A percentile compares a stretch with the other conserved stretches of the same genome.
Evolutionary conservation across 371 early-diverging fungal species (phyloP).

Genomic region (Coemansia sp.): DNA sequence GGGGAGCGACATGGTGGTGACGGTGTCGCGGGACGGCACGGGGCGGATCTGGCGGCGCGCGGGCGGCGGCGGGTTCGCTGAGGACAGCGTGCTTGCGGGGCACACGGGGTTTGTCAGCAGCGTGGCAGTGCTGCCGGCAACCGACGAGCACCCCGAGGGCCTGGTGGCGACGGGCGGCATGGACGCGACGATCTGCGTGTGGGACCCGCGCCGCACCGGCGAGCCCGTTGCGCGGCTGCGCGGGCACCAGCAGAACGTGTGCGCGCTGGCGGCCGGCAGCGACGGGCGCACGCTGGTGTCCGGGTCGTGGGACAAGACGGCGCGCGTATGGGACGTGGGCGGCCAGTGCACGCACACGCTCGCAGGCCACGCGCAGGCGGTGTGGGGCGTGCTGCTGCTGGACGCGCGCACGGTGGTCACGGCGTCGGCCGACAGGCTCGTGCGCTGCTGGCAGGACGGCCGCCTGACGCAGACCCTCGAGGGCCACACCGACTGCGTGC

Average conservation of each 20-base stretch:
- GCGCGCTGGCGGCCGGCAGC: constrained; percentile 65
- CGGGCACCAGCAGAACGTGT: constrained; percentile 89
- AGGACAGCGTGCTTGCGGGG: constrained; percentile 59
- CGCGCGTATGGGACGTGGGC: constrained; percentile 78
- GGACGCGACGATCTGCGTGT: constrained; percentile 82
- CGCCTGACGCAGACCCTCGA: constrained; percentile 63
- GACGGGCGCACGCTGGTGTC: constrained; percentile 74
- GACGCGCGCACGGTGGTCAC: constrained; percentile 75
- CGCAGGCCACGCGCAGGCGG: constrained; percentile 81
- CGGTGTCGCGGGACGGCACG: constrained; percentile 79
- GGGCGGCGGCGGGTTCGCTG: constrained; percentile 55
- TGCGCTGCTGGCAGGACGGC: constrained; percentile 83
- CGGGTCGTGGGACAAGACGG: constrained; percentile 96
- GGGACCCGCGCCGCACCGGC: constrained; percentile 62
- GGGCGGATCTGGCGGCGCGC: constrained; percentile 64
- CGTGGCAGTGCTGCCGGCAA: constrained; percentile 64
- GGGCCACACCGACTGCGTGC: constrained; percentile 94
- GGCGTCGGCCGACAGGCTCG: constrained; percentile 92
- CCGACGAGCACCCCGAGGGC: constrained; percentile 45
- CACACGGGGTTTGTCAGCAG: constrained; percentile 85
- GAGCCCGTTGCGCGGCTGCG: constrained; percentile 67
- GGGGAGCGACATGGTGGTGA: constrained; percentile 64
- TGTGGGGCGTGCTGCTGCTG: constrained; percentile 86
- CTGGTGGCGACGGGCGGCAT: constrained; percentile 80
- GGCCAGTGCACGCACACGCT: constrained; percentile 68